These are phyloP conservation scores for Arthrobotrys entomopaga DNA, from an alignment of 2,329 filamentous ascomycete genomes.

Conservation along the genomic window DNA sequence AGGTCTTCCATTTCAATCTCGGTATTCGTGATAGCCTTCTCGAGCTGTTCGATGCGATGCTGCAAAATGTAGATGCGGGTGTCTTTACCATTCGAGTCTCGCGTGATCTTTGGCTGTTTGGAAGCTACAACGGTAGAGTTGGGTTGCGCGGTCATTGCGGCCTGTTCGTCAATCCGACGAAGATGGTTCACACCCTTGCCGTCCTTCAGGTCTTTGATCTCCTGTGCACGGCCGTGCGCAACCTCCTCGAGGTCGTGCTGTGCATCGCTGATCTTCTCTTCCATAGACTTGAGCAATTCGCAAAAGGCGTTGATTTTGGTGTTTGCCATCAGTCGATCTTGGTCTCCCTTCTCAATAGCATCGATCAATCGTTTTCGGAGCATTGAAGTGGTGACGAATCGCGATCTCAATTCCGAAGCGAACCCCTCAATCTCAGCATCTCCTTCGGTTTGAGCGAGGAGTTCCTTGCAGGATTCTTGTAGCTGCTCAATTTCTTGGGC, in stretches of 20 bases:
- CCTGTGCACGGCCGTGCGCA: constrained; percentile 84
- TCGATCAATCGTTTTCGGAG: constrained; percentile 80
- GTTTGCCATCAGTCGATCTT: constrained; percentile 81
- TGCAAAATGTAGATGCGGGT: constrained; percentile 71
- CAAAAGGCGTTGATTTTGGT: constrained; percentile 86
- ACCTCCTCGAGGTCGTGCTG: constrained; percentile 88
- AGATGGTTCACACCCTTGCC: constrained; percentile 77
- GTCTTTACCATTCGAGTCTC: constrained; percentile 60
- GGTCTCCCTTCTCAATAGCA: constrained; percentile 84
- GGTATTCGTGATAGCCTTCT: constrained; percentile 79
- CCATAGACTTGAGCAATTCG: constrained; percentile 78
- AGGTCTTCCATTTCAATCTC: constrained; percentile 86
- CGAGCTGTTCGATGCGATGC: constrained; percentile 82
- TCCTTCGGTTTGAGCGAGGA: constrained; percentile 64
- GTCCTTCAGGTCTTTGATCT: constrained; percentile 79
- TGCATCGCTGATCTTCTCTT: constrained; percentile 83
- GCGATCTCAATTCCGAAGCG: constrained; percentile 63
- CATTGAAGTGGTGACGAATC: constrained; percentile 69
- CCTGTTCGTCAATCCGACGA: constrained; percentile 69
- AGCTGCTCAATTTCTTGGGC: constrained; percentile 57
- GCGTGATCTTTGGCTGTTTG: constrained; percentile 54
- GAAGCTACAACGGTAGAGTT: constrained; percentile 56
- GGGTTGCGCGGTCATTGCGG: constrained; percentile 27
- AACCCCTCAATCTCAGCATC: constrained; percentile 72
- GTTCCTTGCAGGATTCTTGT: constrained; percentile 73